Conservation (phyloP, 805 yeast species). For the Wickerhamiella allomyrinae region DNA sequence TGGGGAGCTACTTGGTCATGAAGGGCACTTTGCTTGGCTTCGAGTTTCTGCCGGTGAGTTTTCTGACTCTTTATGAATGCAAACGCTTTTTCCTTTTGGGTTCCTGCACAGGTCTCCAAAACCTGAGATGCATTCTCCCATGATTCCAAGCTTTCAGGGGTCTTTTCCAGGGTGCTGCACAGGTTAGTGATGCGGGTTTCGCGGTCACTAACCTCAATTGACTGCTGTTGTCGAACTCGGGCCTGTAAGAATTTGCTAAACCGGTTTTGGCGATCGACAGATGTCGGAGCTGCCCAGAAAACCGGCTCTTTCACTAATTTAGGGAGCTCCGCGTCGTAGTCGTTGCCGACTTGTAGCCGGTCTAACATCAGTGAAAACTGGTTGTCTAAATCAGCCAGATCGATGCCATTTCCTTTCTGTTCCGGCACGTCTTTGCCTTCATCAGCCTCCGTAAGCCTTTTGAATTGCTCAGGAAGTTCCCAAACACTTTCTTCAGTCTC, state of each 20-base stretch:
- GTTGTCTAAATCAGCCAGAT: not conserved
- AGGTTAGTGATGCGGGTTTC: not conserved
- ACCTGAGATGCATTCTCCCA: not conserved
- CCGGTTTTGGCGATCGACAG: not conserved
- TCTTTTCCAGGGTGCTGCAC: not conserved
- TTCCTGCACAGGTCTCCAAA: not conserved
- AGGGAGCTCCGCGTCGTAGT: not conserved
- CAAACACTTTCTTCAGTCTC: conserved; percentile 57
- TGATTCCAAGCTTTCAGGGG: not conserved
- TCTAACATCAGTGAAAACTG: not conserved
- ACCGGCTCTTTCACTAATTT: not conserved
- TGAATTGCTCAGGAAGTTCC: conserved; percentile 52
- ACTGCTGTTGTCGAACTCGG: not conserved
- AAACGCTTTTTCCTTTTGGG: not conserved
- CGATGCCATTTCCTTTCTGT: too few species aligned
- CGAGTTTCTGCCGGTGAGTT: not conserved
- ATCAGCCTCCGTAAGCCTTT: not conserved
- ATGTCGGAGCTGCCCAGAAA: not conserved
- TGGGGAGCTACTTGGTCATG: not conserved
- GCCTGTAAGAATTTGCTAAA: not conserved
- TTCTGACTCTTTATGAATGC: not conserved
- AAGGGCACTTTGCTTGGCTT: not conserved
- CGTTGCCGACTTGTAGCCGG: not conserved
- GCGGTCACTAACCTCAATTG: not conserved
- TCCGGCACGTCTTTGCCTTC: too few species aligned